Percentiles rank a stretch among this genome's conserved stretches.
Conservation (phyloP, 768 basidiomycete genomes). For the Leccinum variicolor region DNA sequence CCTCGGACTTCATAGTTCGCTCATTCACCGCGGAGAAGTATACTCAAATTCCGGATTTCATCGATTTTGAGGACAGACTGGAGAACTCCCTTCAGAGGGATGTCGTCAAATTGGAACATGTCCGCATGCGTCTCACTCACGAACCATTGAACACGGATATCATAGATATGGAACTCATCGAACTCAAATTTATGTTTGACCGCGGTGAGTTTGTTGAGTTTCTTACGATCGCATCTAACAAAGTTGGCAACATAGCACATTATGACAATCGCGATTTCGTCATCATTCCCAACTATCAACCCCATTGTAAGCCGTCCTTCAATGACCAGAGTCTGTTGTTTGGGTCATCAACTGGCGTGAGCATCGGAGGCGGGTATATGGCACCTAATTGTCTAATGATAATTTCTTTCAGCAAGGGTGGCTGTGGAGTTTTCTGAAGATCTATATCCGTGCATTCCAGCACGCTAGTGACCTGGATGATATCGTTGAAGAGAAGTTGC, state of each 20-base stretch:
- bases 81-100: conserved; percentile 86
- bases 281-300: conserved; percentile 78
- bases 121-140: conserved; percentile 78
- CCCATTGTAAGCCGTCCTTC: conserved; percentile 46
- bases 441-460: conserved; percentile 76
- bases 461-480: conserved; percentile 80
- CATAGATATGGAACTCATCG: conserved; percentile 80
- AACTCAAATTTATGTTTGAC: conserved; percentile 80
- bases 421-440: conserved; percentile 67
- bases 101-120: conserved; percentile 76
- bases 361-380: conserved; percentile 21
- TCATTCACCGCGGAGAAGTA: conserved; percentile 82
- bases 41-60: conserved; percentile 87
- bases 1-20: conserved; percentile 74
- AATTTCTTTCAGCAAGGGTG: conserved; percentile 54
- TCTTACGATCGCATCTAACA: conserved; percentile 5
- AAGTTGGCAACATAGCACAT: conserved; percentile 46
- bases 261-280: conserved; percentile 86
- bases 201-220: conserved; percentile 45
- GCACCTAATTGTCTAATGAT: background rate
- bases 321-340: conserved; percentile 70
- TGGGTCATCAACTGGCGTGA: conserved; percentile 58
- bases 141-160: conserved; percentile 69
- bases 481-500: conserved; percentile 74
- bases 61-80: conserved; percentile 72